Evolutionary conservation across 148 eudicot genomes (phyloP), one percentile per base, ranked within the genome.

Genomic region (Camellia japonica): DNA sequence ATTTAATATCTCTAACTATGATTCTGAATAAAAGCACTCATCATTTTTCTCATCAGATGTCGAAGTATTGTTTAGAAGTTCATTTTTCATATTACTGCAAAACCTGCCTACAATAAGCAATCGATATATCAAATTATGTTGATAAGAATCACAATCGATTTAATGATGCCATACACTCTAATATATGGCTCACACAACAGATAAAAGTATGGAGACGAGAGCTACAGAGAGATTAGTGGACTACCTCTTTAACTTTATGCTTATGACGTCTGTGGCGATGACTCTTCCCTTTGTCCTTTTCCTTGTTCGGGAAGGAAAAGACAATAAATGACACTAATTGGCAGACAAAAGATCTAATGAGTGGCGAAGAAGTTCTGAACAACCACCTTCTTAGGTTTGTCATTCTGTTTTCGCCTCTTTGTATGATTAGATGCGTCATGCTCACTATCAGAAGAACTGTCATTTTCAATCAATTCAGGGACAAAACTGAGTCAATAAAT

Each of bases 401-500:
- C 87, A 75, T 81, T 85, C 75, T 80, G 85, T 88, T 91, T 95
- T 71, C 78, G 89, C 80, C 79, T 90, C 87, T 76, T 89, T 59
- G 94, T 85, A 44, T 69, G 94, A 82, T 86, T 92, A 64, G 91
- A 86, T 75, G 77, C 82, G 74, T 89, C 91, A 81, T 62, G 86
- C 83, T 93, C 94, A 81, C 93, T 89, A 70, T 89, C 96, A 19
- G 96, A 90, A 77, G 97, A 90, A 85, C 98, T 95, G 88, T 76
- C 71, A 64, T 59, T 41, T 23, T 67, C 42, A 69, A 79, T 3
- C 19, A 14, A 52, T 68, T 52, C 6, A 58, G 18, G 16, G 41
- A 23, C 64, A 65, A 70, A 60, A 46, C 30, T 19, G 52, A 55
- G 44, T 74, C 49, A 74, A 19, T 61, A 72, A 46, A 41, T 42